These are phyloP conservation scores for Melastoma candidum DNA, from an alignment of 441 rosid genomes.

Conservation along the genomic window DNA sequence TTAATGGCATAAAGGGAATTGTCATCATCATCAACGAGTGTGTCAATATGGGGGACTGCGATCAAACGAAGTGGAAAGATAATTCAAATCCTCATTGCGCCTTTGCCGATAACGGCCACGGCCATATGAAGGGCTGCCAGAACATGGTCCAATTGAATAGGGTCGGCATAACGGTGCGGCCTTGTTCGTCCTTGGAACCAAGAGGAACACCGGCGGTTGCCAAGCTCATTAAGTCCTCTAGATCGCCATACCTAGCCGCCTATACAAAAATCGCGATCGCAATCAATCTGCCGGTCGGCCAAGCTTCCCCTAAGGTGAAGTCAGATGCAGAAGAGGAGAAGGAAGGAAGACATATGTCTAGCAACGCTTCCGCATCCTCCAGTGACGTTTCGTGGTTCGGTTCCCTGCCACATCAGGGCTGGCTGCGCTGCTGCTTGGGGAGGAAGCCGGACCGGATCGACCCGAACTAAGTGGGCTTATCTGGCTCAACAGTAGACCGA, in stretches of 20 bases:
- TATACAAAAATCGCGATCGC: slow-evolving; percentile 12
- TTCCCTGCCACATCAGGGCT: slow-evolving; percentile 19
- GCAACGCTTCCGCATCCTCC: slow-evolving; percentile 47
- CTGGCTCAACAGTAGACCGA: no score
- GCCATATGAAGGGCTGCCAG: slow-evolving; percentile 90
- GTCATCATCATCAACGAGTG: not conserved
- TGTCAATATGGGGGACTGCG: no score
- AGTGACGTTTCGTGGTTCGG: slow-evolving; percentile 19
- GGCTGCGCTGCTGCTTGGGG: no score
- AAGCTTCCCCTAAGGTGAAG: not conserved
- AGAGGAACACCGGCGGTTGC: slow-evolving; percentile 57
- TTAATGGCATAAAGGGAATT: slow-evolving; percentile 32
- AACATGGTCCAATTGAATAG: slow-evolving; percentile 1
- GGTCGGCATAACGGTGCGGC: slow-evolving; percentile 50
- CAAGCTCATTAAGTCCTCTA: slow-evolving; percentile 54
- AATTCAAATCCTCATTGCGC: slow-evolving; percentile 43
- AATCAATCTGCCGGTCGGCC: not conserved
- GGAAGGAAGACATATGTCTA: slow-evolving; percentile 29
- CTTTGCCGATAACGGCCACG: slow-evolving; percentile 60
- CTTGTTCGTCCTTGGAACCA: slow-evolving; percentile 65
- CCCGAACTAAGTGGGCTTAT: no score
- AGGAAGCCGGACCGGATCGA: no score
- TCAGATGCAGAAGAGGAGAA: not conserved
- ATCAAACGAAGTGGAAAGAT: not conserved
- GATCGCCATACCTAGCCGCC: slow-evolving; percentile 83